A percentile compares a stretch with the other conserved stretches of the same genome.
Conservation (phyloP, 108 stramenopile genomes). For the Skeletonema tropicum region DNA sequence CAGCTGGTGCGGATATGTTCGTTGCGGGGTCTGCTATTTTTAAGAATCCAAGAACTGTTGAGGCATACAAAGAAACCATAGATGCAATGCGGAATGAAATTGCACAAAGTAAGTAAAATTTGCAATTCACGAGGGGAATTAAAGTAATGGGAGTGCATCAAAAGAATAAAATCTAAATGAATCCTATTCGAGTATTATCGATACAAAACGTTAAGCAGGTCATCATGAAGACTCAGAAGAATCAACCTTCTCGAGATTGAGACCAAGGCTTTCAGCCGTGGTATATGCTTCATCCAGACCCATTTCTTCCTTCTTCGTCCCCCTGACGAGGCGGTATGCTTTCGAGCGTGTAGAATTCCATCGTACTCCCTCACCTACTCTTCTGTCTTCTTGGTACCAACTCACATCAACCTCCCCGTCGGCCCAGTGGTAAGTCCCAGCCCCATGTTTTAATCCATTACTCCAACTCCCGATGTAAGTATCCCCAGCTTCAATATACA, state of each 20-base stretch:
- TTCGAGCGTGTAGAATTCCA: slow-evolving; percentile 44
- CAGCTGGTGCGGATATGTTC: slow-evolving; percentile 98
- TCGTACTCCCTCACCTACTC: slow-evolving; percentile 46
- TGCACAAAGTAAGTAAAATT: slow-evolving; percentile 53
- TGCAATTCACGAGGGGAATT: not conserved
- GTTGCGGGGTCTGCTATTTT: slow-evolving; percentile 97
- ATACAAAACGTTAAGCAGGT: not conserved
- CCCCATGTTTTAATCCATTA: slow-evolving; percentile 53
- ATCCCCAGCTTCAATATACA: slow-evolving; percentile 56
- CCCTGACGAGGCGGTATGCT: slow-evolving; percentile 38
- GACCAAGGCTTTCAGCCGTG: slow-evolving; percentile 44
- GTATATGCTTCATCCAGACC: slow-evolving; percentile 43
- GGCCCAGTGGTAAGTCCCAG: slow-evolving; percentile 55
- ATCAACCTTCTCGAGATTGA: slow-evolving; percentile 42
- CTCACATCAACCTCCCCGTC: slow-evolving; percentile 58
- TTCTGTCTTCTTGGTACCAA: slow-evolving; percentile 50
- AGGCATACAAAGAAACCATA: slow-evolving; percentile 96
- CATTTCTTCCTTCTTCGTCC: slow-evolving; percentile 47
- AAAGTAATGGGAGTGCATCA: not conserved
- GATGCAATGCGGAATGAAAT: slow-evolving; percentile 94
- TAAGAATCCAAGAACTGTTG: slow-evolving; percentile 94
- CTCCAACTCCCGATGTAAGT: slow-evolving; percentile 51
- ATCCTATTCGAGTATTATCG: not conserved
- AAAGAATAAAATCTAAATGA: too few relatives aligned
- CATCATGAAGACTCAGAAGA: not conserved